Conservation (phyloP, 106 monocot species). For the Dioscorea dumetorum region DNA sequence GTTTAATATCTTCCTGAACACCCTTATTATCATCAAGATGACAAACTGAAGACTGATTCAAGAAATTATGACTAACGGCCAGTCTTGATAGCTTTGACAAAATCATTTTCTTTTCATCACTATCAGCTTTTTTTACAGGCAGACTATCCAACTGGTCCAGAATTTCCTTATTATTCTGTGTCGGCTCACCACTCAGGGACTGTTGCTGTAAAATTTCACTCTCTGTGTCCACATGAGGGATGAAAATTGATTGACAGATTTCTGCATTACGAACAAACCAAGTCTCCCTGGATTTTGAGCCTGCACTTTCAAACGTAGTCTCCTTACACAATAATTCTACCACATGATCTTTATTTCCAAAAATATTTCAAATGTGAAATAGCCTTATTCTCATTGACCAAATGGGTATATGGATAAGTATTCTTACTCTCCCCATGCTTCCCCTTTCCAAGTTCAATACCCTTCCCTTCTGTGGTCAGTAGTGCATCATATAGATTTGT, state of each 20-base stretch:
- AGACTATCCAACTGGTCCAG: no score
- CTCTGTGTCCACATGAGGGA: not conserved
- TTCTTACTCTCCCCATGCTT: not conserved
- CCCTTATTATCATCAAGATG: not conserved
- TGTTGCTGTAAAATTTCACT: slow-evolving; percentile 1
- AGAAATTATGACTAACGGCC: not conserved
- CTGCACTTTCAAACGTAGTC: slow-evolving; percentile 3
- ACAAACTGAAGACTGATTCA: not conserved
- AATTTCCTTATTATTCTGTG: not conserved
- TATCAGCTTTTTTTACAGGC: not conserved
- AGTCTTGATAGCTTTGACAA: slow-evolving; percentile 8
- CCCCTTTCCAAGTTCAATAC: not conserved
- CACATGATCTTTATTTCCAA: slow-evolving; percentile 5
- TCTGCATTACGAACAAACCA: slow-evolving; percentile 17
- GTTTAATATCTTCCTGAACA: not conserved
- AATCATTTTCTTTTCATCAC: slow-evolving; percentile 1
- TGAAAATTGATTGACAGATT: not conserved
- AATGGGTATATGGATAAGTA: not conserved
- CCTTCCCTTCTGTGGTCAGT: slow-evolving; percentile 3
- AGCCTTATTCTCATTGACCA: slow-evolving; percentile 5
- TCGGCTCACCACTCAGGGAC: not conserved
- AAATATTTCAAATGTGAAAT: not conserved
- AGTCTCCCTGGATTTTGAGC: not conserved
- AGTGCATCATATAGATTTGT: not conserved
- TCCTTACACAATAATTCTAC: slow-evolving; percentile 12